phyloP scores from a whole-genome alignment of 2,329 filamentous ascomycete species.

The Lithohypha guttulata region DNA sequence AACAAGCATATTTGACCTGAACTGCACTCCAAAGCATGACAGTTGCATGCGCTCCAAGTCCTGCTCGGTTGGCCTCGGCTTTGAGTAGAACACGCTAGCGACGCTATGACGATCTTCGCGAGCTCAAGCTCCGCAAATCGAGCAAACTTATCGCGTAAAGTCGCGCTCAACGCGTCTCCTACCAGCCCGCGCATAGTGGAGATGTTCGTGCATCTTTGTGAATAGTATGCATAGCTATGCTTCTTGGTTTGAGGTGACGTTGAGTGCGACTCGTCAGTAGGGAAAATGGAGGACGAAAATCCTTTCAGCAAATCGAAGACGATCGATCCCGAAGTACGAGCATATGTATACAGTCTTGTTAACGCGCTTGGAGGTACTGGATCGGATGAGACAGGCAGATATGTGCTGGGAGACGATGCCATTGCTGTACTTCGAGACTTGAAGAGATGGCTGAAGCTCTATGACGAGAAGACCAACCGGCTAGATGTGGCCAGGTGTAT shows the following conservation, averaged over 20 bases:
- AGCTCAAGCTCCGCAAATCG: neutral
- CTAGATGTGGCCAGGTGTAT: slow-evolving; percentile 91
- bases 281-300: slow-evolving; percentile 32
- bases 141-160: slow-evolving; percentile 4
- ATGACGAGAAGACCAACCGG: slow-evolving; percentile 85
- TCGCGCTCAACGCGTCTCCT: slow-evolving; percentile 25
- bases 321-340: slow-evolving; percentile 84
- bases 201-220: too few species aligned
- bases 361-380: slow-evolving; percentile 86
- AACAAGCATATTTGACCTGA: too few species aligned
- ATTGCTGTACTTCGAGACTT: slow-evolving; percentile 85
- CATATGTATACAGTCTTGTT: slow-evolving; percentile 85
- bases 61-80: neutral
- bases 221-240: too few species aligned
- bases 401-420: slow-evolving; percentile 86
- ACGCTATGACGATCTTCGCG: neutral
- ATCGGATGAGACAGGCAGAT: slow-evolving; percentile 66
- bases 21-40: too few species aligned
- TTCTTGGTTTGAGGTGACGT: too few species aligned
- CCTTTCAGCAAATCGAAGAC: slow-evolving; percentile 41
- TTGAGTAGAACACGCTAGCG: neutral
- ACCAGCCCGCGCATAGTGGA: neutral
- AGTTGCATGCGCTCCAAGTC: neutral
- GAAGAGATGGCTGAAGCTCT: slow-evolving; percentile 88
- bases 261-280: too few species aligned